A percentile compares a stretch with the other conserved stretches of the same genome.
phyloP scores from a whole-genome alignment of 139 green algal species.

The Volvox africanus region DNA sequence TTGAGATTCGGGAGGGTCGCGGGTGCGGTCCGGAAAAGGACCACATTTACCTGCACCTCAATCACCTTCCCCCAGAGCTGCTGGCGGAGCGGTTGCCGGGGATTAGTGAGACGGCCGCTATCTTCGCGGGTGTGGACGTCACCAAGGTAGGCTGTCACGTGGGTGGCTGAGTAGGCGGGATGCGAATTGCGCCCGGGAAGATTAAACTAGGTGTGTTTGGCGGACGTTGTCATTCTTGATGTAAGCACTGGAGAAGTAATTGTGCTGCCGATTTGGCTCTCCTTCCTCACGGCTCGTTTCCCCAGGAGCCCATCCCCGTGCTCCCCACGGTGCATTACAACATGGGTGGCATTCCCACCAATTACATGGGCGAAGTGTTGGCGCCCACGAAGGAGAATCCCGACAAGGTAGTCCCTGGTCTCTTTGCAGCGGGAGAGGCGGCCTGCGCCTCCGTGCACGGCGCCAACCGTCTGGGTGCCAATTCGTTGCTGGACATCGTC shows the following conservation, averaged over 20 bases:
- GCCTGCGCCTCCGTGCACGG: slow-evolving; percentile 96
- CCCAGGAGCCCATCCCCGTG: slow-evolving; percentile 95
- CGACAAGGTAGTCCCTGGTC: slow-evolving; percentile 86
- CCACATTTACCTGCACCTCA: slow-evolving; percentile 99
- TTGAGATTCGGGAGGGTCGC: slow-evolving; percentile 95
- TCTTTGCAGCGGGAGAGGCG: slow-evolving; percentile 95
- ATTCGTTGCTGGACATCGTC: slow-evolving; percentile 99
- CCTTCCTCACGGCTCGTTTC: no score
- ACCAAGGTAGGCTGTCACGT: slow-evolving; percentile 78
- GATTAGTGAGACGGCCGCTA: slow-evolving; percentile 98
- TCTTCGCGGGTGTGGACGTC: slow-evolving; percentile 98
- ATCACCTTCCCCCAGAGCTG: slow-evolving; percentile 97
- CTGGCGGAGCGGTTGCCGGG: slow-evolving; percentile 96
- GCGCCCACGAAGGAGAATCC: slow-evolving; percentile 22
- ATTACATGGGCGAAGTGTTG: slow-evolving; percentile 86
- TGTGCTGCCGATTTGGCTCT: no score
- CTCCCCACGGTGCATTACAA: slow-evolving; percentile 99
- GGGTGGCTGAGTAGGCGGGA: neutral
- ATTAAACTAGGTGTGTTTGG: no score
- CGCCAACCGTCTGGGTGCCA: slow-evolving; percentile 98
- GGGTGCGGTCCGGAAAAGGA: slow-evolving; percentile 87
- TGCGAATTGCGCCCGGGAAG: no score
- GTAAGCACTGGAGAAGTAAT: no score
- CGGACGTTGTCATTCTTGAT: no score
- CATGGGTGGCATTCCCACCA: slow-evolving; percentile 99